Conservation (phyloP, 345 rosid species). For the Eucalyptus sp. region DNA sequence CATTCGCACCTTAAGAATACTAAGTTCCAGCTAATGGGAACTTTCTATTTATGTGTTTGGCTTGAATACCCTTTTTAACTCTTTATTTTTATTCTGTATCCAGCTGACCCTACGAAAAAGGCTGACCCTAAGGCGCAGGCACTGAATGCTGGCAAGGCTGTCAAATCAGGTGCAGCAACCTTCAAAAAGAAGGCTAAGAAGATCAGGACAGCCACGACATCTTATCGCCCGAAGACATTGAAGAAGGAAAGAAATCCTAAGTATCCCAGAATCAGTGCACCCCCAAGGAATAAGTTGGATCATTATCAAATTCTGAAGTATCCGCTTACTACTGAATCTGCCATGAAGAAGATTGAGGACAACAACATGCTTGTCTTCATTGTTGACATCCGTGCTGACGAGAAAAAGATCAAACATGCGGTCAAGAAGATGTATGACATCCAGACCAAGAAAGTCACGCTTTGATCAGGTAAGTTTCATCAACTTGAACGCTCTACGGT, state of each 20-base stretch:
- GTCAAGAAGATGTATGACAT: slow-evolving; percentile 64
- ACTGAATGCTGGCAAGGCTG: slow-evolving; percentile 48
- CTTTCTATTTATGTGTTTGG: neutral
- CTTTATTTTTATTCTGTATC: neutral
- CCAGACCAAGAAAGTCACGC: slow-evolving; percentile 55
- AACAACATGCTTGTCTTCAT: slow-evolving; percentile 61
- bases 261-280: slow-evolving; percentile 51
- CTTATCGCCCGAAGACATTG: slow-evolving; percentile 49
- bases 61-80: neutral
- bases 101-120: slow-evolving; percentile 24
- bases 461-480: slow-evolving; percentile 34
- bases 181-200: slow-evolving; percentile 51
- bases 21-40: neutral
- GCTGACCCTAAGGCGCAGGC: slow-evolving; percentile 54
- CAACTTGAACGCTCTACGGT: neutral
- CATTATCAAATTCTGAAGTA: slow-evolving; percentile 53
- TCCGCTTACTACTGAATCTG: slow-evolving; percentile 62
- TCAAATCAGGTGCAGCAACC: slow-evolving; percentile 37
- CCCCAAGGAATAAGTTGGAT: slow-evolving; percentile 61
- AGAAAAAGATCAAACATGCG: slow-evolving; percentile 56
- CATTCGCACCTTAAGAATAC: too few relatives aligned
- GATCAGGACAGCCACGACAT: slow-evolving; percentile 47
- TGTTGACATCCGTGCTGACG: slow-evolving; percentile 55
- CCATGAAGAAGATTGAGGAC: slow-evolving; percentile 68
- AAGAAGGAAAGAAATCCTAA: slow-evolving; percentile 49